Evolutionary conservation across 805 yeast species (phyloP).

Genomic region (Nakazawaea anatomiae): DNA sequence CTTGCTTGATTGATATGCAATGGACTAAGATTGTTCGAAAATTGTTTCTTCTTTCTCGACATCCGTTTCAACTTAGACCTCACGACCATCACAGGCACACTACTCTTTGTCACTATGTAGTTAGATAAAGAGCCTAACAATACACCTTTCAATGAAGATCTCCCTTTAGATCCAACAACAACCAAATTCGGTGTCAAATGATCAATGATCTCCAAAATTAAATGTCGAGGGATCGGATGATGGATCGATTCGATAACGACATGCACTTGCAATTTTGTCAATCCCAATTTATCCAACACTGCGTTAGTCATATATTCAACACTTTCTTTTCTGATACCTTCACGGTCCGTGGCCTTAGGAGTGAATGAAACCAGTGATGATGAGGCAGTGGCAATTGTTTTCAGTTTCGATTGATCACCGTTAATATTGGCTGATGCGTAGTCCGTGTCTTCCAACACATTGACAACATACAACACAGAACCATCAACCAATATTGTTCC

Average conservation of each 20-base stretch:
- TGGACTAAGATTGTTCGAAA: constrained; percentile 51
- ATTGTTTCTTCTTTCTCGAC: constrained; percentile 48
- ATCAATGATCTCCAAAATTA: constrained; percentile 63
- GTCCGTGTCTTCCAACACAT: constrained; percentile 44
- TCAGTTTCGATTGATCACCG: constrained; percentile 22
- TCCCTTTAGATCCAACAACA: constrained; percentile 72
- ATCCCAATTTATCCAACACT: constrained; percentile 40
- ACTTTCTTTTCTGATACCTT: constrained; percentile 33
- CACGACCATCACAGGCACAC: constrained; percentile 80
- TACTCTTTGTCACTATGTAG: constrained; percentile 62
- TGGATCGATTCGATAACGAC: constrained; percentile 69
- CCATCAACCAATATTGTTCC: constrained; percentile 84
- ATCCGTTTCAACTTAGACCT: constrained; percentile 65
- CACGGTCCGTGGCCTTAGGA: constrained; percentile 19
- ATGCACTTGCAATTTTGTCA: constrained; percentile 68
- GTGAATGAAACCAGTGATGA: constrained; percentile 3
- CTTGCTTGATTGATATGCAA: constrained; percentile 37
- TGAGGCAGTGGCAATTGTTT: constrained; percentile 9
- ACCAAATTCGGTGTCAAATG: constrained; percentile 69
- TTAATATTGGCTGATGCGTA: constrained; percentile 28
- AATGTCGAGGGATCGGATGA: constrained; percentile 70
- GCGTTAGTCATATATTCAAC: constrained; percentile 37
- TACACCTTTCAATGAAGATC: constrained; percentile 66
- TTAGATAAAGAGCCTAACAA: constrained; percentile 68
- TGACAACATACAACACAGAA: constrained; percentile 69